These are phyloP conservation scores for Porcisia deanei DNA, from an alignment of 208 protist species.

Conservation along the genomic window DNA sequence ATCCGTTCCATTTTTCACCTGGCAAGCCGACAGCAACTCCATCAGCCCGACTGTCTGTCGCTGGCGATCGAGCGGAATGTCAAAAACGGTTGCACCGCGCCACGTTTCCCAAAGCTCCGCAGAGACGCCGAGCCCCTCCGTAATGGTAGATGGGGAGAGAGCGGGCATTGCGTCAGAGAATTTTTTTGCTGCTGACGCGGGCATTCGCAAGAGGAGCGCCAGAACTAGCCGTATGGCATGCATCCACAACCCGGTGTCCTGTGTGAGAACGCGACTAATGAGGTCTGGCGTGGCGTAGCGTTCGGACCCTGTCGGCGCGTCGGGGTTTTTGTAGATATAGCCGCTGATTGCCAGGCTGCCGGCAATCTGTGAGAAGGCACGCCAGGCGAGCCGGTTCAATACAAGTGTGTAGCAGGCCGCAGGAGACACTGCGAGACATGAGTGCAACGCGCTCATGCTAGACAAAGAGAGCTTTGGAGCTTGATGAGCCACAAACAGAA, in stretches of 20 bases:
- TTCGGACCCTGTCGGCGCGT: constrained; percentile 20
- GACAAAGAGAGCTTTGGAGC: constrained; percentile 5
- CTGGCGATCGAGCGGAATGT: constrained; percentile 21
- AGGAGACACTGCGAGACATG: constrained; percentile 15
- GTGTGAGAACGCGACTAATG: constrained; percentile 14
- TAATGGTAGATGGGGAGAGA: constrained; percentile 6
- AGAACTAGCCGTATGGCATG: constrained; percentile 23
- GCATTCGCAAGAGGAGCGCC: constrained; percentile 10
- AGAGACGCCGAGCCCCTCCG: constrained; percentile 14
- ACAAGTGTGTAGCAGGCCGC: constrained; percentile 29
- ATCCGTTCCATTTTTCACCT: constrained; percentile 11
- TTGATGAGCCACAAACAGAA: constrained; percentile 32
- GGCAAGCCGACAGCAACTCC: constrained; percentile 23
- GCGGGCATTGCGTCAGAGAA: background rate
- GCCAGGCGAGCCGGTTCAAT: constrained; percentile 31
- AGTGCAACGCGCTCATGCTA: constrained; percentile 16
- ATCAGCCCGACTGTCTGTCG: constrained; percentile 15
- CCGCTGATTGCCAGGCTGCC: constrained; percentile 32
- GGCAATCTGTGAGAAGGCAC: constrained; percentile 20
- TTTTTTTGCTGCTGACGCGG: background rate
- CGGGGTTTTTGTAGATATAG: constrained; percentile 21
- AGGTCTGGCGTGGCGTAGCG: constrained; percentile 26
- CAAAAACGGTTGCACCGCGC: constrained; percentile 22
- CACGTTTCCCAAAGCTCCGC: constrained; percentile 20
- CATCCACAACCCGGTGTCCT: constrained; percentile 28